These are phyloP conservation scores for Termitomyces sp. DNA, from an alignment of 768 basidiomycete species.

Conservation along the genomic window DNA sequence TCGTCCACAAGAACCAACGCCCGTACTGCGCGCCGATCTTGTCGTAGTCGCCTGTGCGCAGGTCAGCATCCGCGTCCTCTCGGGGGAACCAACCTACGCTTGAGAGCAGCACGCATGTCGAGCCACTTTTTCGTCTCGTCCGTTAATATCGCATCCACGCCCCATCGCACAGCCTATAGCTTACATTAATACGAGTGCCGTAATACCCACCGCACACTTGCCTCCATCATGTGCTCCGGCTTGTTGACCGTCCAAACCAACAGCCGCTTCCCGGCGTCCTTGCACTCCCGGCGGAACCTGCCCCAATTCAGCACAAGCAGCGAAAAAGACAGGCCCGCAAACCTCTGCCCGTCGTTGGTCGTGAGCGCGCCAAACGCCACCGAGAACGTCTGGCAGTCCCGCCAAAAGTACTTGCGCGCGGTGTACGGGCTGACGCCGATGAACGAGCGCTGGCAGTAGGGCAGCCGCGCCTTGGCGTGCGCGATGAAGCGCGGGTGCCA, in stretches of 20 bases:
- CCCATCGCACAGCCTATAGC: constrained; percentile 73
- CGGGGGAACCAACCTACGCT: constrained; percentile 32
- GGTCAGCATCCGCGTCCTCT: neutral
- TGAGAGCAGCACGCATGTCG: constrained; percentile 51
- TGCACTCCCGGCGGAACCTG: constrained; percentile 81
- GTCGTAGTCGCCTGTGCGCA: constrained; percentile 59
- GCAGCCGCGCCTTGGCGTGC: constrained; percentile 68
- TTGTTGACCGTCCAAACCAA: constrained; percentile 98
- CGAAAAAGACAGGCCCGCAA: constrained; percentile 20
- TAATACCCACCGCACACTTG: constrained; percentile 22
- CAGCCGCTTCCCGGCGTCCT: constrained; percentile 70
- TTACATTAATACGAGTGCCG: neutral
- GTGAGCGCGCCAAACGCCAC: constrained; percentile 72
- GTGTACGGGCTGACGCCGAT: constrained; percentile 71
- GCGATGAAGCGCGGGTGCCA: constrained; percentile 91
- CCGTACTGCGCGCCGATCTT: constrained; percentile 56
- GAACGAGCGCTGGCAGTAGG: constrained; percentile 80
- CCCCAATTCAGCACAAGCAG: neutral
- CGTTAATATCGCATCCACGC: constrained; percentile 71
- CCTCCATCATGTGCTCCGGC: constrained; percentile 87
- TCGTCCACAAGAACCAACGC: constrained; percentile 73
- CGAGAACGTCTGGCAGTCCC: constrained; percentile 80
- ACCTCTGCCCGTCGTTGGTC: constrained; percentile 69
- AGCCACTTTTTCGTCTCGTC: constrained; percentile 70
- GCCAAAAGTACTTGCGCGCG: constrained; percentile 87